Conservation (phyloP, 2,329 filamentous ascomycete species). For the Hypoxylon sp. region DNA sequence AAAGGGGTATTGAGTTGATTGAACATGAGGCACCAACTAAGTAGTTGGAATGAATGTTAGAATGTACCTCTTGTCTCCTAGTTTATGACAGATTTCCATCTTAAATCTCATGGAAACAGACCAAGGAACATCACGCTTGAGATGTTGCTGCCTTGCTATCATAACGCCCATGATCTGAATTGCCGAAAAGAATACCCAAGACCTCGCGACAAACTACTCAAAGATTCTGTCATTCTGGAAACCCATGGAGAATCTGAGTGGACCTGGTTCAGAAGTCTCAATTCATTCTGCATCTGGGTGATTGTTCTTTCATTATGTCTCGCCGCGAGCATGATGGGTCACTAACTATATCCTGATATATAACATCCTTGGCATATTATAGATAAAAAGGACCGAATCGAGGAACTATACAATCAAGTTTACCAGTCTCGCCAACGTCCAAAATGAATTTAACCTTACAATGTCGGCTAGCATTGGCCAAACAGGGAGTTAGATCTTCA, state of each 20-base stretch:
- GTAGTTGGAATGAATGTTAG: neutral
- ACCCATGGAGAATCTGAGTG: neutral
- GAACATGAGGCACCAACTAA: neutral
- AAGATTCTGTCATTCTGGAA: constrained; percentile 11
- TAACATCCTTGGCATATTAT: neutral
- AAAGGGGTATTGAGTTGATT: neutral
- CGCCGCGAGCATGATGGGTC: neutral
- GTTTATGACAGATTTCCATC: neutral
- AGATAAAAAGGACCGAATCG: neutral
- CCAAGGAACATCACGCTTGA: neutral
- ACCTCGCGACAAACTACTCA: neutral
- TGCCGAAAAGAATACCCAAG: neutral
- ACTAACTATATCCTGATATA: neutral
- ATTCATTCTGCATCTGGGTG: too few species aligned
- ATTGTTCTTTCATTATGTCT: constrained; percentile 1
- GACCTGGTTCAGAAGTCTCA: neutral
- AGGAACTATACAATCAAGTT: neutral
- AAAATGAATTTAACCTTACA: neutral
- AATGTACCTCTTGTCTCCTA: neutral
- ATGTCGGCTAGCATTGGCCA: neutral
- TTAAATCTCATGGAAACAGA: neutral
- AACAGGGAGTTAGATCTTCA: neutral
- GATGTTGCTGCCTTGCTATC: constrained; percentile 1
- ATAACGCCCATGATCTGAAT: neutral
- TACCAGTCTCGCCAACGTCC: too few species aligned